Base-by-base conservation (phyloP, 148 eudicot genomes). In the Rhododendron simsii region DNA sequence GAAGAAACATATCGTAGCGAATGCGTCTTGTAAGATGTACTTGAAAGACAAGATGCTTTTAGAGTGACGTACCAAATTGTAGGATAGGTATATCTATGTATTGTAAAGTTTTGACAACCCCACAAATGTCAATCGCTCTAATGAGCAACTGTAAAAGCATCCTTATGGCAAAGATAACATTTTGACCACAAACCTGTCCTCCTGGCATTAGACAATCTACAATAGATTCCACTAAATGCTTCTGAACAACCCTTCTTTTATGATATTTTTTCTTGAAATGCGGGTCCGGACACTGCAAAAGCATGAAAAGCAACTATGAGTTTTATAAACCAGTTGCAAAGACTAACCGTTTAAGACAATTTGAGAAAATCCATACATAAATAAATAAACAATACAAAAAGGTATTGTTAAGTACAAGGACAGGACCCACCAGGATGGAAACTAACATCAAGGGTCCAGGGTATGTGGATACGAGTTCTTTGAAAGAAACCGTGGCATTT, bases 251-350 rank as follows among this genome's bases (percentile, higher is more conserved):
- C 89, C 99, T 95, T 93, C 99, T 92, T 89, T 93, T 97, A 81
- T 90, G 95, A 88, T 97, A 90, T 88, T 82, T 97, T 87, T 91
- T 93, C 94, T 95, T 97, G 86, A 97, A 97, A 89, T 94, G 93
- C 28, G 99, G 99, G 89, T 97, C 99, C 61, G 99, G 98, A 85
- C 98, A 97, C 99, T 97, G 93, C 87, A 92, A 59, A 82, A 65
- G 65, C 44, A 84, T 26, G 65, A 83, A 88, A 39, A 83, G 65
- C 39, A 55, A 15, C 2, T 6, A 77, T 75, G 55, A 69, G 18
- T 41, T 59, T 16, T 81, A 55, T 71, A 55, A 23, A 84, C 33
- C 73, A 86, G 59, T 51, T 16, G 20, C 3, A 18, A 28, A 74
- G 48, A 28, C 48, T 50, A 50, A 18, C 69, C 69, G 37, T 53